Evolutionary conservation across 345 rosid species (phyloP).

Genomic region (Salix brachista): DNA sequence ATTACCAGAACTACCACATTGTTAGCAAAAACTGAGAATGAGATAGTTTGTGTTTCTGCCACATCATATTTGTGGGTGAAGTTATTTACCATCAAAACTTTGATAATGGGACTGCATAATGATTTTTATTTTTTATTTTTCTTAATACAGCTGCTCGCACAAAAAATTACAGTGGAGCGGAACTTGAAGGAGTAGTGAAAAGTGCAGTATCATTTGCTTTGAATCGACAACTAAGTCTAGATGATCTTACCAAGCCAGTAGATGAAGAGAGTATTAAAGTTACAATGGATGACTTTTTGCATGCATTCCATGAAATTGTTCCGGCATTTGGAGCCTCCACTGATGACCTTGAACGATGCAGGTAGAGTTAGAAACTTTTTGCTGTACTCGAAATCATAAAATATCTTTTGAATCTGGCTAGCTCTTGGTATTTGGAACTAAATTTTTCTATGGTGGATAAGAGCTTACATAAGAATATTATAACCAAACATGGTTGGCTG

Average conservation of each 20-base stretch:
- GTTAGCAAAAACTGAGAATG: background rate
- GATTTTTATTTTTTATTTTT: background rate
- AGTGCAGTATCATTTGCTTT: conserved; percentile 97
- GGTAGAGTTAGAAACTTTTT: conserved; percentile 37
- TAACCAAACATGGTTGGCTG: background rate
- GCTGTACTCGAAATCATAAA: background rate
- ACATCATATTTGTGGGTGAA: background rate
- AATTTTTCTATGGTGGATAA: background rate
- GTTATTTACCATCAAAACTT: background rate
- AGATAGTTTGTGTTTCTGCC: background rate
- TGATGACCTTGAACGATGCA: conserved; percentile 92
- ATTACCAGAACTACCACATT: background rate
- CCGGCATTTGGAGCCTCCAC: conserved; percentile 99
- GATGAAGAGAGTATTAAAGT: conserved; percentile 96
- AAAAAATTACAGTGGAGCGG: conserved; percentile 97
- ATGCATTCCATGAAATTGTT: conserved; percentile 65
- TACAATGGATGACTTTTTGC: conserved; percentile 86
- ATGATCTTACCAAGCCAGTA: conserved; percentile 93
- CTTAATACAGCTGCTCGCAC: conserved; percentile 82
- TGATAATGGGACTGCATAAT: background rate
- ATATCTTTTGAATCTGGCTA: background rate
- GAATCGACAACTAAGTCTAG: conserved; percentile 91
- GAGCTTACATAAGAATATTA: background rate
- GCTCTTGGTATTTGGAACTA: background rate
- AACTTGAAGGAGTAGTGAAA: conserved; percentile 98